A percentile compares a stretch with the other conserved stretches of the same genome.
Conservation (phyloP, 2,329 filamentous ascomycete genomes). For the Teratosphaeriaceae sp. region DNA sequence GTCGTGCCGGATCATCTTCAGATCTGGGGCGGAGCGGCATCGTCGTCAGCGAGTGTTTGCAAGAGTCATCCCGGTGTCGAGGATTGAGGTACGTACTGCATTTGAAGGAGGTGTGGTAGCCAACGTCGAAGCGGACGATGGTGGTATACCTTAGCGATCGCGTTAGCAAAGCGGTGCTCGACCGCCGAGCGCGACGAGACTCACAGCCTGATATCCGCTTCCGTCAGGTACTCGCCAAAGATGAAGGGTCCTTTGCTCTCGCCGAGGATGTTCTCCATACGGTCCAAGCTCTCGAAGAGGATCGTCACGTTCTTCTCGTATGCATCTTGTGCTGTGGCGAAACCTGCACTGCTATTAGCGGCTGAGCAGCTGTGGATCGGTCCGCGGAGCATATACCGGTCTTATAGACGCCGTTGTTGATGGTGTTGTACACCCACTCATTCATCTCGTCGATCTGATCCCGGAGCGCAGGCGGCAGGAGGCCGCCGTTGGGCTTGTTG, state of each 20-base stretch:
- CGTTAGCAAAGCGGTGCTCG: no score
- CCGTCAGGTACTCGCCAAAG: conserved; percentile 69
- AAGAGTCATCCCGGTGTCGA: no score
- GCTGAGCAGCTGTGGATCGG: neutral
- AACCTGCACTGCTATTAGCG: conserved; percentile 50
- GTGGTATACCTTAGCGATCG: conserved; percentile 57
- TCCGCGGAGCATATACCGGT: conserved; percentile 15
- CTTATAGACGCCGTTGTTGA: conserved; percentile 49
- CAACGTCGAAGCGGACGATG: conserved; percentile 64
- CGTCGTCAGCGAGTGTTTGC: no score
- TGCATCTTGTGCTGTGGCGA: conserved; percentile 74
- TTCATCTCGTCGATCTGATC: conserved; percentile 68
- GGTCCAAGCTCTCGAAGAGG: conserved; percentile 72
- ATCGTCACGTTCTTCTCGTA: conserved; percentile 68
- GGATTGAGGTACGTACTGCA: no score
- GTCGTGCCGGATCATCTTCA: conserved; percentile 56
- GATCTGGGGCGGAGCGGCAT: no score
- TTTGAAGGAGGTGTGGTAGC: conserved; percentile 85
- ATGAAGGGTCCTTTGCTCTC: conserved; percentile 55
- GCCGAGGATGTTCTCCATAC: conserved; percentile 63
- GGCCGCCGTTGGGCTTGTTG: conserved; percentile 48
- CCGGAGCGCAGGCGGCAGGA: conserved; percentile 62
- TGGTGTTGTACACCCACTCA: conserved; percentile 66
- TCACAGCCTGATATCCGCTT: conserved; percentile 69
- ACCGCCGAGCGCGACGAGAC: no score